Conservation (phyloP, 176 grass and related monocot genomes). For the Cocos nucifera region DNA sequence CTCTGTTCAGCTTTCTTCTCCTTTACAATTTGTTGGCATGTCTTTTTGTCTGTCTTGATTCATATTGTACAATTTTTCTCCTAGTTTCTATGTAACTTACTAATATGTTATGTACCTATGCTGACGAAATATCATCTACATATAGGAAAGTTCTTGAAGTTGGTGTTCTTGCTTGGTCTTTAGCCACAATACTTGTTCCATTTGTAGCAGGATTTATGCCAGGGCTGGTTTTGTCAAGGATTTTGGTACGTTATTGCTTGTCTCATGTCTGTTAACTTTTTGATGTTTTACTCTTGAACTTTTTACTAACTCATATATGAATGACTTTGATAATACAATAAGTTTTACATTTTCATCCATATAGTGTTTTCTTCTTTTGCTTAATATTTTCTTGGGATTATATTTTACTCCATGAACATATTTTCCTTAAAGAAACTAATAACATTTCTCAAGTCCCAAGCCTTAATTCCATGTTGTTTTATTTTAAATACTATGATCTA, state of each 20-base stretch:
- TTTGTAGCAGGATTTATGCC: slow-evolving; percentile 85
- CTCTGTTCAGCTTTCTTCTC: background rate
- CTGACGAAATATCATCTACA: slow-evolving; percentile 7
- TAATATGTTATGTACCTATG: background rate
- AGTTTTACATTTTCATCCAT: too few species aligned
- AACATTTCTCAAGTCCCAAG: background rate
- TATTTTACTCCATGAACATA: background rate
- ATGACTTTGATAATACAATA: too few species aligned
- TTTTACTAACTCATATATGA: too few species aligned
- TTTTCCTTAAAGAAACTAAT: background rate
- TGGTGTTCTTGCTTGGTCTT: slow-evolving; percentile 75
- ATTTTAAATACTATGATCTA: too few species aligned
- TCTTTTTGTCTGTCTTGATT: background rate
- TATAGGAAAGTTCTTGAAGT: slow-evolving; percentile 83
- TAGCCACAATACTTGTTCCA: slow-evolving; percentile 68
- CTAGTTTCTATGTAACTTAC: background rate
- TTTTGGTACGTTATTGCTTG: slow-evolving; percentile 56
- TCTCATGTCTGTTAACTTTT: background rate
- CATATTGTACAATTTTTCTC: background rate
- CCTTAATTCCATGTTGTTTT: background rate
- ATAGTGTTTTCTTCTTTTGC: background rate
- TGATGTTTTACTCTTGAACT: background rate
- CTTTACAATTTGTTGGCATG: background rate
- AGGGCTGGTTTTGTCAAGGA: slow-evolving; percentile 69
- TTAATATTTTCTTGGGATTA: background rate